Percentiles rank a stretch among this genome's conserved stretches.
These are phyloP conservation scores for Chrysosporium keratinophilum DNA, from an alignment of 2,329 filamentous ascomycete genomes.

Conservation along the genomic window DNA sequence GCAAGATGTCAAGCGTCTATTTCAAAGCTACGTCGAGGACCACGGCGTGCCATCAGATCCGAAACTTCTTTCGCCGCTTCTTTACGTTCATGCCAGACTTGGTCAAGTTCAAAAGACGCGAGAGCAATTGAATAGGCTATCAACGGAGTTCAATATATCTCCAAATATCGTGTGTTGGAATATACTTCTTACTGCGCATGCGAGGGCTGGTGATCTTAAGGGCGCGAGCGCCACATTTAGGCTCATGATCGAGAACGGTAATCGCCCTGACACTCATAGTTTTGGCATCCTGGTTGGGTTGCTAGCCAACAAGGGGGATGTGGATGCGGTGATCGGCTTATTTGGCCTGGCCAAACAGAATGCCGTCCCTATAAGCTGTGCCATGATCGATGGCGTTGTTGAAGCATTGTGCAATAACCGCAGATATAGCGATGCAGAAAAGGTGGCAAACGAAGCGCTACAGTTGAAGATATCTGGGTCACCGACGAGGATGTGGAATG, in stretches of 20 bases:
- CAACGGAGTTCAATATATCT: conserved; percentile 43
- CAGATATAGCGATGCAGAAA: conserved; percentile 46
- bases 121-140: conserved; percentile 53
- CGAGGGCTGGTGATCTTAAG: conserved; percentile 55
- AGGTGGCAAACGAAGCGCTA: conserved; percentile 49
- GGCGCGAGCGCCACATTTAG: conserved; percentile 56
- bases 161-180: conserved; percentile 62
- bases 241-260: conserved; percentile 41
- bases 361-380: conserved; percentile 42
- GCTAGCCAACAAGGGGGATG: conserved; percentile 59
- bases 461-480: conserved; percentile 42
- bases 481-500: conserved; percentile 64
- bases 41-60: conserved; percentile 28
- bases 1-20: conserved; percentile 35
- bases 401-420: conserved; percentile 55
- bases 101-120: conserved; percentile 53
- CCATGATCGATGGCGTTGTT: conserved; percentile 56
- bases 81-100: conserved; percentile 61
- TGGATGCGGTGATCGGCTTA: conserved; percentile 56
- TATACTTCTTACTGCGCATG: conserved; percentile 61
- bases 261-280: conserved; percentile 51
- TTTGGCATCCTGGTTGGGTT: conserved; percentile 67
- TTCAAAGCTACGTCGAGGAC: conserved; percentile 33
- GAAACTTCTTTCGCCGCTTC: conserved; percentile 43
- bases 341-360: conserved; percentile 52